These are phyloP conservation scores for Apiospora kogelbergensis DNA, from an alignment of 2,329 filamentous ascomycete species.

Conservation along the genomic window DNA sequence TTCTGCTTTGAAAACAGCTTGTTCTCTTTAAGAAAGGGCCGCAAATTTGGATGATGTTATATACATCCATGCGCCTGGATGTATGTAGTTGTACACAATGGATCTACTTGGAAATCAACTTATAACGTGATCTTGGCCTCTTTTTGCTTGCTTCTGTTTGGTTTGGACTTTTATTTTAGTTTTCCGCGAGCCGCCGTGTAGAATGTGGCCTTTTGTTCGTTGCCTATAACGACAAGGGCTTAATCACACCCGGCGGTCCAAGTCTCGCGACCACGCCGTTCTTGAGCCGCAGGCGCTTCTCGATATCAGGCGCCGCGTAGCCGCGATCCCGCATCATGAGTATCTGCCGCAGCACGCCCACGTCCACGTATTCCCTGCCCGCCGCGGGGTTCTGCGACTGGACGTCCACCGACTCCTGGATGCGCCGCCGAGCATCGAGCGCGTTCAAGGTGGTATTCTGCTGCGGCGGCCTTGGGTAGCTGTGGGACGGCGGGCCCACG, in stretches of 20 bases:
- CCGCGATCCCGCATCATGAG: conserved; percentile 45
- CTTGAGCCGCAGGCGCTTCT: conserved; percentile 45
- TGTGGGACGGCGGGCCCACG: conserved; percentile 16
- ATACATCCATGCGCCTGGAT: neutral
- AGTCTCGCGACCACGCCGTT: conserved; percentile 45
- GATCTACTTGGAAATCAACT: neutral
- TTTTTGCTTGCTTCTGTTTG: neutral
- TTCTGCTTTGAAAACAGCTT: neutral
- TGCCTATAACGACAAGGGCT: conserved; percentile 18
- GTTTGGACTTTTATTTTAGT: neutral
- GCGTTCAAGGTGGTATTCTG: conserved; percentile 49
- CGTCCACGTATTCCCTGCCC: conserved; percentile 48
- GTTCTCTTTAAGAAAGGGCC: neutral
- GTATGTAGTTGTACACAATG: neutral
- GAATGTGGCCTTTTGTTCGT: neutral
- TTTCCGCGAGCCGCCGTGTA: neutral
- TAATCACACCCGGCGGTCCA: conserved; percentile 40
- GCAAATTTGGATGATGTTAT: neutral
- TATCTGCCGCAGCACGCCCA: conserved; percentile 46
- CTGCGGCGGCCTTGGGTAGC: conserved; percentile 23
- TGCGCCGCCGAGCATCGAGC: conserved; percentile 45
- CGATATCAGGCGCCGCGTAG: conserved; percentile 40
- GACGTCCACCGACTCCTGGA: conserved; percentile 43
- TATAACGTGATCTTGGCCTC: neutral
- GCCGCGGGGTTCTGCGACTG: conserved; percentile 44